phyloP scores from a whole-genome alignment of 352 stramenopile species.

The Globisporangium radiosum region DNA sequence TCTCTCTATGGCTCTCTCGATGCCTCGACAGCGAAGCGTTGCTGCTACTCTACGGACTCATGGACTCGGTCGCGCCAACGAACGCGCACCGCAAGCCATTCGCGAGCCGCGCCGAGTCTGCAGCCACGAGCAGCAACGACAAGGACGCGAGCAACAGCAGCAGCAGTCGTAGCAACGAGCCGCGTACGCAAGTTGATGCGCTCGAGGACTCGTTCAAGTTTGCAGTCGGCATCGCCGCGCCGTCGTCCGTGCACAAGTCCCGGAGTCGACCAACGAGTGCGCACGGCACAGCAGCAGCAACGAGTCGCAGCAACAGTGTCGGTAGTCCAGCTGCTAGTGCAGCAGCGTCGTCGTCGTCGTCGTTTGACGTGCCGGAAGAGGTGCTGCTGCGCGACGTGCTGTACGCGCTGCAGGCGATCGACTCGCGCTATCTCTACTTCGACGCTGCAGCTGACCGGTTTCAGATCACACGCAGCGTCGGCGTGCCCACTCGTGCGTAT shows the following conservation, averaged over 20 bases:
- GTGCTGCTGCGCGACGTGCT: slow-evolving; percentile 89
- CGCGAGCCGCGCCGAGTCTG: slow-evolving; percentile 3
- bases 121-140: slow-evolving; percentile 4
- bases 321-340: too few species aligned
- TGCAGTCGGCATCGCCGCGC: slow-evolving; percentile 45
- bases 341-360: slow-evolving; percentile 8
- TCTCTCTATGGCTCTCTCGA: not conserved
- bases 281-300: slow-evolving; percentile 5
- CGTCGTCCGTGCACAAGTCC: slow-evolving; percentile 19
- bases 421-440: slow-evolving; percentile 87
- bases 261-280: slow-evolving; percentile 7
- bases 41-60: slow-evolving; percentile 56
- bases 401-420: slow-evolving; percentile 90
- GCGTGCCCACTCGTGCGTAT: slow-evolving; percentile 70
- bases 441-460: slow-evolving; percentile 69
- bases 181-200: slow-evolving; percentile 37
- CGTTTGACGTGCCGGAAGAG: slow-evolving; percentile 78
- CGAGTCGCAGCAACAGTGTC: not conserved
- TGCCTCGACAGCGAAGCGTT: slow-evolving; percentile 46
- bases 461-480: slow-evolving; percentile 69
- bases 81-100: not conserved
- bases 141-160: slow-evolving; percentile 1
- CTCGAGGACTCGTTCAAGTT: slow-evolving; percentile 81
- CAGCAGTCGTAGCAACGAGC: too few species aligned
- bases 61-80: slow-evolving; percentile 34